Evolutionary conservation across 495 filamentous ascomycete genomes (phyloP).

Genomic region (Apodospora peruviana): DNA sequence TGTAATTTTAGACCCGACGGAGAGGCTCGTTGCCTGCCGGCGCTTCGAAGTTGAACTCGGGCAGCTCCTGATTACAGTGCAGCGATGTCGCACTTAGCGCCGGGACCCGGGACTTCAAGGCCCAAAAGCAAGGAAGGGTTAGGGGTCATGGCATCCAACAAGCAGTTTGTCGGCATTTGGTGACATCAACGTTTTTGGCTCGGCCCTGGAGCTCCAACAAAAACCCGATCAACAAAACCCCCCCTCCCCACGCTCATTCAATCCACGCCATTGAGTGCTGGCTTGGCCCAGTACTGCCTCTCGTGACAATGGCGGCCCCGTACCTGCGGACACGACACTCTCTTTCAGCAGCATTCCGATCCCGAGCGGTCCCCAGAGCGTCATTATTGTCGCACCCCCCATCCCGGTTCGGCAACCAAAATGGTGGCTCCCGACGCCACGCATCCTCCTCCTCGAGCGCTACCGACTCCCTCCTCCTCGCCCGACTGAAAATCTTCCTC

Average conservation of each 20-base stretch:
- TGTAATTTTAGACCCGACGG: no score
- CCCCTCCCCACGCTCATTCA: constrained; percentile 4
- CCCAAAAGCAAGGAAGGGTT: no score
- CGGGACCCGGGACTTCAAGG: no score
- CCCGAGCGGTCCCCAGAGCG: constrained; percentile 17
- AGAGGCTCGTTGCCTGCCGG: no score
- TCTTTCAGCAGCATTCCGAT: constrained; percentile 24
- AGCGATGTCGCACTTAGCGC: no score
- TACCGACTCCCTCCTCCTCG: constrained; percentile 27
- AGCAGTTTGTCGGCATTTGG: no score
- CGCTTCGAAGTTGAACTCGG: no score
- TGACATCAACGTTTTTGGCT: no score
- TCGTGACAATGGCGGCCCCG: constrained; percentile 32
- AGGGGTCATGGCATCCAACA: no score
- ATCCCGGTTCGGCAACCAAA: constrained; percentile 6
- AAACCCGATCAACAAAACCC: not conserved
- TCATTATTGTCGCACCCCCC: not conserved
- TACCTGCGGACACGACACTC: constrained; percentile 26
- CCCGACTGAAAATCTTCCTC: constrained; percentile 43
- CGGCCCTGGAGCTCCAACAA: no score
- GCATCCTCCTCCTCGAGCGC: constrained; percentile 27
- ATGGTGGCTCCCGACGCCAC: constrained; percentile 19
- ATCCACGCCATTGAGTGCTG: constrained; percentile 34
- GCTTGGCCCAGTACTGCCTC: constrained; percentile 22
- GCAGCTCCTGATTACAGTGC: no score